A percentile compares a stretch with the other conserved stretches of the same genome.
These are phyloP conservation scores for Xerocomellus intermedius DNA, from an alignment of 768 basidiomycete genomes.

Conservation along the genomic window DNA sequence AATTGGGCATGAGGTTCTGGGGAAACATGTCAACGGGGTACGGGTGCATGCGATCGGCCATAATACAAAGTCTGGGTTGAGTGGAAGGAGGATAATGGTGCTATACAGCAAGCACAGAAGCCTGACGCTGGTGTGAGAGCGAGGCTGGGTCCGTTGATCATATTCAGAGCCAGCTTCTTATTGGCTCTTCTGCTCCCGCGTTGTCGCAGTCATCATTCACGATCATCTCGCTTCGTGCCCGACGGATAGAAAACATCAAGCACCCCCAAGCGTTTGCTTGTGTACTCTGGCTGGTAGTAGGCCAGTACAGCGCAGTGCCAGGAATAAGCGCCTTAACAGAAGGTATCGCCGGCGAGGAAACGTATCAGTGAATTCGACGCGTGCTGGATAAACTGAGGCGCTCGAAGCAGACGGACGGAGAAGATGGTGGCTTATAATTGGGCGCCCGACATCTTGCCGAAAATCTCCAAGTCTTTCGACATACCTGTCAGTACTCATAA, in stretches of 20 bases:
- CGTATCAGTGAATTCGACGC: too few species aligned
- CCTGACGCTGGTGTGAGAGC: conserved; percentile 58
- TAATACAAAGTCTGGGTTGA: conserved; percentile 37
- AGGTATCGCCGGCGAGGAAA: conserved; percentile 47
- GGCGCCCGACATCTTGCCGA: conserved; percentile 90
- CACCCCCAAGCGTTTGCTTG: conserved; percentile 83
- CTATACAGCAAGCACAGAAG: conserved; percentile 34
- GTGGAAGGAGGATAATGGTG: conserved; percentile 28
- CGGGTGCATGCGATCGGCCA: conserved; percentile 61
- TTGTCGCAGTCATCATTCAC: conserved; percentile 44
- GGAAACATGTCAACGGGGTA: conserved; percentile 49
- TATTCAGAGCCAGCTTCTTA: conserved; percentile 63
- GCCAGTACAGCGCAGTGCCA: conserved; percentile 67
- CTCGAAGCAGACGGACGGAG: too few species aligned
- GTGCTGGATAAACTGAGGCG: too few species aligned
- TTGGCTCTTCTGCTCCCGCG: conserved; percentile 29
- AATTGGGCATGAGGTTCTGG: conserved; percentile 43
- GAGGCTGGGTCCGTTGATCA: conserved; percentile 64
- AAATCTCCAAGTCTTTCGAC: conserved; percentile 67
- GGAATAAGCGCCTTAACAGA: conserved; percentile 40
- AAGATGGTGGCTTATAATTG: conserved; percentile 37
- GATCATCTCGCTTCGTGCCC: conserved; percentile 78
- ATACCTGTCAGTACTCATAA: conserved; percentile 13
- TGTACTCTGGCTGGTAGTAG: conserved; percentile 90
- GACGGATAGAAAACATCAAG: conserved; percentile 72